phyloP scores from a whole-genome alignment of 1,284 basidiomycete genomes.

The Irpex rosettiformis region DNA sequence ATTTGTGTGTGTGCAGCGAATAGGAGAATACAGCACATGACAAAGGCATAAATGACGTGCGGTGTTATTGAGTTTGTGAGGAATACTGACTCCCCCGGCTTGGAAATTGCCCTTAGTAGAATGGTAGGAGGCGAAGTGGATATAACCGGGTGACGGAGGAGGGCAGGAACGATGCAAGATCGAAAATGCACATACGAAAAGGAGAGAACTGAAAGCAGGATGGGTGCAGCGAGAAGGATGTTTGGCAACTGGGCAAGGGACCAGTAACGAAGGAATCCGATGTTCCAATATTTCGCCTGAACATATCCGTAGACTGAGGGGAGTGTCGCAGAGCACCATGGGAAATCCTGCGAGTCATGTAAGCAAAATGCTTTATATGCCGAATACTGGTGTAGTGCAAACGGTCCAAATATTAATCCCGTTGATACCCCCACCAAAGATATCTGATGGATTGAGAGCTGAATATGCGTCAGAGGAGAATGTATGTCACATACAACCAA shows the following conservation, averaged over 20 bases:
- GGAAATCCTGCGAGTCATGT: constrained; percentile 9
- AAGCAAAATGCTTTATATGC: constrained; percentile 69
- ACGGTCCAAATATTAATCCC: constrained; percentile 56
- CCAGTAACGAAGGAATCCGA: constrained; percentile 89
- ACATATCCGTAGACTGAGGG: constrained; percentile 84
- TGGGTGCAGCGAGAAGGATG: constrained; percentile 77
- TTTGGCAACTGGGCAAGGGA: constrained; percentile 81
- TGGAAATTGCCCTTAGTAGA: constrained; percentile 4
- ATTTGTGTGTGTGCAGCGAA: constrained; percentile 91
- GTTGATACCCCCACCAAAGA: constrained; percentile 39
- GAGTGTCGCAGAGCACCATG: constrained; percentile 63
- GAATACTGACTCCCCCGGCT: constrained; percentile 24
- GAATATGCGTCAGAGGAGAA: constrained; percentile 13
- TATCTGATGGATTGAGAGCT: constrained; percentile 33
- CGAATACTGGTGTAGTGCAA: constrained; percentile 64
- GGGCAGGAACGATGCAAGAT: constrained; percentile 15
- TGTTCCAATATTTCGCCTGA: constrained; percentile 86
- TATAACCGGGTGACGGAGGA: constrained; percentile 17
- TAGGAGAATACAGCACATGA: constrained; percentile 62
- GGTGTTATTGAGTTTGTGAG: constrained; percentile 43
- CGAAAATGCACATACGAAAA: constrained; percentile 31
- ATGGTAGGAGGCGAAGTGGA: constrained; percentile 3
- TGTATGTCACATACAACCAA: neutral
- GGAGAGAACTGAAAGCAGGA: constrained; percentile 46
- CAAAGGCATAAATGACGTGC: constrained; percentile 66